Evolutionary conservation across 768 basidiomycete genomes (phyloP), one percentile per base, ranked within the genome.

Genomic region (Lactarius hengduanensis): DNA sequence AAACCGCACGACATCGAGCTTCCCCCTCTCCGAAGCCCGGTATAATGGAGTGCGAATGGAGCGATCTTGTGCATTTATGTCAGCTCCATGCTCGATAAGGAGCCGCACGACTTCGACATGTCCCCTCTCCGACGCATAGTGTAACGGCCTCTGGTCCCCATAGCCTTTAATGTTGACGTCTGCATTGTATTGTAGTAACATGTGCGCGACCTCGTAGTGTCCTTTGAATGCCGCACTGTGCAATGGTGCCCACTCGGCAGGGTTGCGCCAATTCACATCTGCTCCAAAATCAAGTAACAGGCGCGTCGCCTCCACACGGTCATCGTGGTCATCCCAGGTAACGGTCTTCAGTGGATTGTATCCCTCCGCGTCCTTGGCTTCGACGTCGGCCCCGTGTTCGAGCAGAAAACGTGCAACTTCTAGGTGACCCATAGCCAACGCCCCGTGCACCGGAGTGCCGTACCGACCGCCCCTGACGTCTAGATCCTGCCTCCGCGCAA

Each of bases 261-360:
- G 8, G 7, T n/a, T 16, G 15, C 4, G 30, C 18, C 1, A 2
- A 7, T 61, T 34, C 34, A 13, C 13, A 38, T 61, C 47, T 3
- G 60, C 47, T n/a, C 60, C 60, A 34, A 36, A 16, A 4, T 53
- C 32, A 6, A 61, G 34, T 32, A 61, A 28, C 22, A 61, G n/a
- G 20, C 13, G 60, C 50, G 53, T 28, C 20, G 18, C 22, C 10
- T 54, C 60, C 1, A 36, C n/a, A 34, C 9, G 34, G 34, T 2
- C 9, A 2, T 34, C 34, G 18, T 18, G 47, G 18, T 5, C 32
- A 22, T 34, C 5, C 45, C 43, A 8, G 20, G 10, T 11, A 11
- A 43, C 10, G 7, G 18, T 7, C 18, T 10, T 9, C 30, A 59
- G 28, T 20, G 43, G 26, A 47, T 18, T 45, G 9, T n/a, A 1